Evolutionary conservation across 495 filamentous ascomycete species (phyloP).

Genomic region (Polyplosphaeria fusca): DNA sequence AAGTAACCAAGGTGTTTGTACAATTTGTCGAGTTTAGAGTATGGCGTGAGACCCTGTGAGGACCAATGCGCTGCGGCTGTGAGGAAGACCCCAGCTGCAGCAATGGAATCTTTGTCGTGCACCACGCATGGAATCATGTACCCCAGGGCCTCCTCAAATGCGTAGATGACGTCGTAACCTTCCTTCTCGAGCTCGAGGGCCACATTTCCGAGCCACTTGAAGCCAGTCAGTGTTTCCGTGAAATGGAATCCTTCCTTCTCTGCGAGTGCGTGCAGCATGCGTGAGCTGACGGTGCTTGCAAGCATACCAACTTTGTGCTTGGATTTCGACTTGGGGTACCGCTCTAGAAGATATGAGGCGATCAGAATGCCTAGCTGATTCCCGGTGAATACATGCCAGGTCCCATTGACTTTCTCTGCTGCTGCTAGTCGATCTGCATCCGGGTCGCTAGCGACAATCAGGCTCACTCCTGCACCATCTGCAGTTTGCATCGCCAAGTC

Average conservation of each 20-base stretch:
- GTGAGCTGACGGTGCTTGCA: constrained; percentile 62
- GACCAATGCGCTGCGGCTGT: constrained; percentile 55
- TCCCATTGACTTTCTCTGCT: constrained; percentile 56
- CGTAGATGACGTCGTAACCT: constrained; percentile 56
- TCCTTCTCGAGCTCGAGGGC: constrained; percentile 33
- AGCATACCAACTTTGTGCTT: constrained; percentile 50
- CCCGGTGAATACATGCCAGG: constrained; percentile 65
- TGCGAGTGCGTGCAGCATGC: constrained; percentile 63
- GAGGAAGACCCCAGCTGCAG: constrained; percentile 64
- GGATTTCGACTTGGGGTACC: constrained; percentile 39
- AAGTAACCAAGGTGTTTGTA: constrained; percentile 63
- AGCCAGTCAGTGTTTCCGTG: constrained; percentile 67
- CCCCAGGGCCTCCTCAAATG: constrained; percentile 71
- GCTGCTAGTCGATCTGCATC: constrained; percentile 71
- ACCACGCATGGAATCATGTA: constrained; percentile 69
- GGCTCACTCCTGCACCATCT: constrained; percentile 45
- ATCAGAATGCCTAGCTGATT: constrained; percentile 67
- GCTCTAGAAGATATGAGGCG: constrained; percentile 56
- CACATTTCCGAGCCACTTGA: constrained; percentile 65
- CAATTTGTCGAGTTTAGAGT: constrained; percentile 57
- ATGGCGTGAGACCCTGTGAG: constrained; percentile 54
- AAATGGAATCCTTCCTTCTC: constrained; percentile 54
- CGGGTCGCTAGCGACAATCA: constrained; percentile 67
- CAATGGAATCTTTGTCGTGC: constrained; percentile 69
- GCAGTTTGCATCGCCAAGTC: constrained; percentile 60